Evolutionary conservation across 106 monocot genomes (phyloP).

Genomic region (Acorus gramineus): DNA sequence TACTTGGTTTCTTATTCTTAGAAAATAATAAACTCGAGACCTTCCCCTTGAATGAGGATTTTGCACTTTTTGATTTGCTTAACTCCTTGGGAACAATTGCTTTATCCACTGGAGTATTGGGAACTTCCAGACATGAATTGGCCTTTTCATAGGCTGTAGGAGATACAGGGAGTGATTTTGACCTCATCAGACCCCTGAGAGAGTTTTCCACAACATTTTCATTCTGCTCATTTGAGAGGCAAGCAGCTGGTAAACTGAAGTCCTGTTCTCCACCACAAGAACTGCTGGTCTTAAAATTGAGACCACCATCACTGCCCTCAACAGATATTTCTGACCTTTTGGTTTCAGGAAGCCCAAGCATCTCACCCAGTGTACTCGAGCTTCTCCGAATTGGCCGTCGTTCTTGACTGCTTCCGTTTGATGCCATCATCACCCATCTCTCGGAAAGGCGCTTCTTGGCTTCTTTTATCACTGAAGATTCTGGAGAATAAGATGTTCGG

Average conservation of each 20-base stretch:
- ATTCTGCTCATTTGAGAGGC: slow-evolving; percentile 2
- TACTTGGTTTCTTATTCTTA: slow-evolving; percentile 25
- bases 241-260: slow-evolving; percentile 3
- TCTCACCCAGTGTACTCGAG: slow-evolving; percentile 47
- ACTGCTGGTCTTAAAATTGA: slow-evolving; percentile 7
- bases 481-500: slow-evolving; percentile 24
- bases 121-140: slow-evolving; percentile 3
- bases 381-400: slow-evolving; percentile 17
- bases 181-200: slow-evolving; percentile 19
- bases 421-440: slow-evolving; percentile 38
- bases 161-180: slow-evolving; percentile 35
- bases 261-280: slow-evolving; percentile 19
- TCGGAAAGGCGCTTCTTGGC: slow-evolving; percentile 63
- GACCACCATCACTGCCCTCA: slow-evolving; percentile 3
- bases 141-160: slow-evolving; percentile 17
- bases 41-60: slow-evolving; percentile 35
- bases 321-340: slow-evolving; percentile 1
- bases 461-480: slow-evolving; percentile 46
- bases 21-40: slow-evolving; percentile 42
- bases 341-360: slow-evolving; percentile 33
- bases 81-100: slow-evolving; percentile 10
- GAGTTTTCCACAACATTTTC: slow-evolving; percentile 6
- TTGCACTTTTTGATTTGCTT: slow-evolving; percentile 16
- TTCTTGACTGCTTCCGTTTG: slow-evolving; percentile 24
- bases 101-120: slow-evolving; percentile 7